Conservation (phyloP, 768 basidiomycete genomes). For the Tephrocybe sp. region DNA sequence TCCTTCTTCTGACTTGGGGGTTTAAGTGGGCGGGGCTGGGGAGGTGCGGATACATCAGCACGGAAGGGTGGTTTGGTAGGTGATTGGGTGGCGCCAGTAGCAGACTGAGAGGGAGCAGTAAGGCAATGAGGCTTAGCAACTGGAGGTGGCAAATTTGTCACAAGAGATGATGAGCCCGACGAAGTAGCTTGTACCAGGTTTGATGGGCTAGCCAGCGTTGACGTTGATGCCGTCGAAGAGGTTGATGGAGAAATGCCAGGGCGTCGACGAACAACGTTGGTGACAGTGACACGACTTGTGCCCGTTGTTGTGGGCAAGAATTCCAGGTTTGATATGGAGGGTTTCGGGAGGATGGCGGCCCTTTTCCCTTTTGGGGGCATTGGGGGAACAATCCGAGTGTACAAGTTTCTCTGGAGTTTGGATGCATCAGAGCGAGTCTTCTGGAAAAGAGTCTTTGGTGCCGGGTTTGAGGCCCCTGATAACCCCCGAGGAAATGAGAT, state of each 20-base stretch:
- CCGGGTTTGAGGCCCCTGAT: slow-evolving; percentile 36
- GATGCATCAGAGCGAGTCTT: slow-evolving; percentile 73
- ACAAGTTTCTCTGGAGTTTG: slow-evolving; percentile 64
- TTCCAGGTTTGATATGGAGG: slow-evolving; percentile 32
- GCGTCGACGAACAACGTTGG: slow-evolving; percentile 43
- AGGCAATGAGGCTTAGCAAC: slow-evolving; percentile 14
- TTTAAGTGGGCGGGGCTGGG: slow-evolving; percentile 34
- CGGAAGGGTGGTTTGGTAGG: slow-evolving; percentile 10
- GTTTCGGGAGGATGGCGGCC: slow-evolving; percentile 39
- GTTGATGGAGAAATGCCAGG: slow-evolving; percentile 21
- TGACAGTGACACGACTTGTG: slow-evolving; percentile 50
- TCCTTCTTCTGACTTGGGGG: slow-evolving; percentile 53
- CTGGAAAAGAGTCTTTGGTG: slow-evolving; percentile 73
- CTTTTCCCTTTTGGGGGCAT: slow-evolving; percentile 45
- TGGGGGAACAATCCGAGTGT: slow-evolving; percentile 54
- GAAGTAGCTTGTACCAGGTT: not conserved
- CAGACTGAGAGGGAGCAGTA: slow-evolving; percentile 15
- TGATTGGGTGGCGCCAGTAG: slow-evolving; percentile 9
- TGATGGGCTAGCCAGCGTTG: too few species aligned
- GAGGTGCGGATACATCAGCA: slow-evolving; percentile 14
- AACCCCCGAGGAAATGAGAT: slow-evolving; percentile 13
- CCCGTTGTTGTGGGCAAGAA: slow-evolving; percentile 27
- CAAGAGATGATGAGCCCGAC: not conserved
- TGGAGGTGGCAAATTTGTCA: slow-evolving; percentile 13
- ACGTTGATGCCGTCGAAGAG: slow-evolving; percentile 5